Base-by-base conservation (phyloP, 2,329 filamentous ascomycete species). In the Fusarium ambrosium region DNA sequence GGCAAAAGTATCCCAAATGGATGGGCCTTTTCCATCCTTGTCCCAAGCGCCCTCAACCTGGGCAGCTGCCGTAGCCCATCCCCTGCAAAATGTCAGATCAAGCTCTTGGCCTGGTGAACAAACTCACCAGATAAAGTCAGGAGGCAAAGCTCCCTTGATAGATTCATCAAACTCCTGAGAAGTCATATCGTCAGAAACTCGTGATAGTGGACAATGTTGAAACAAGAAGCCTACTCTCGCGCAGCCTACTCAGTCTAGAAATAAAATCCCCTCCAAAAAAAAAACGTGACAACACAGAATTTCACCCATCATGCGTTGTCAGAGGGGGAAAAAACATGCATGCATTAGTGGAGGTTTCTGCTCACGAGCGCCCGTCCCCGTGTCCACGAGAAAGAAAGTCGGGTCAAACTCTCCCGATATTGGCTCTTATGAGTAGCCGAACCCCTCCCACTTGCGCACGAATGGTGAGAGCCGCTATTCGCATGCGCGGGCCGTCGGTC, bases 41-140 rank as follows among this genome's bases (percentile, higher is more conserved):
- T 85, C 70, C 84, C 83, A 85, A 0, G 84, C 83, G 9, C 85
- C 85, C 76, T 86, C 85, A 4, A 85, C 80, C 29, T 85, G 84
- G 6, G 82, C 78, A 0, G 84, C 83, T 2, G 84, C 83, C 0
- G 84, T 85, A 20, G 84, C 84, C 65, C 80, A 85, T 27, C 84
- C 84, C 82, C 56, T 59, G 24, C 4, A 13, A 2, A 4, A 4
- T 29, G 16, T 58, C 34, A 58, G 55, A 24, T 39, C 6, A 27
- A 1, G 2, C 37, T n/a, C 36, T 27, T 10, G 16, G 37, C 2
- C 10, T 39, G 9, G 16, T 4, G 6, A 37, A 34, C 2, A 14
- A 37, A 39, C 55, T 27, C 36, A 59, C 56, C 82, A 85, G 24
- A 51, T 16, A n/a, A 74, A 74, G 56, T 70, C 71, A 24, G 51